A percentile compares a stretch with the other conserved stretches of the same genome.
phyloP scores from a whole-genome alignment of 2,329 filamentous ascomycete genomes.

The Paraphoma sp. region DNA sequence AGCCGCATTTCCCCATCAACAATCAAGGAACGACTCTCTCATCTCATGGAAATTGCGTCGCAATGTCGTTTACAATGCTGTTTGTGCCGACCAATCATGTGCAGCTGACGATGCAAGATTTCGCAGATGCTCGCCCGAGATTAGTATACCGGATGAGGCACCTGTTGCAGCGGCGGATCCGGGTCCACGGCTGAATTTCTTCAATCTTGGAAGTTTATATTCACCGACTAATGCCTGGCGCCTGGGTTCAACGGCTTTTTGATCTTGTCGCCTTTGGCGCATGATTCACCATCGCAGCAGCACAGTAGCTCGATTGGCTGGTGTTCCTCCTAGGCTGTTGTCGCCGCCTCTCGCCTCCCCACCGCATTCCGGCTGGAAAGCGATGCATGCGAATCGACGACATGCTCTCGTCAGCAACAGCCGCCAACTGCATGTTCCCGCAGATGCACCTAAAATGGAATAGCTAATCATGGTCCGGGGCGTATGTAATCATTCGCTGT shows the following conservation, averaged over 20 bases:
- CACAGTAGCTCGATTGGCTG: constrained; percentile 27
- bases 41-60: constrained; percentile 43
- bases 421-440: background rate
- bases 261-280: constrained; percentile 16
- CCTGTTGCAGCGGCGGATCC: constrained; percentile 17
- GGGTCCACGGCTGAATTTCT: constrained; percentile 24
- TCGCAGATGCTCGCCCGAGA: constrained; percentile 20
- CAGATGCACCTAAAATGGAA: background rate
- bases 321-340: constrained; percentile 4
- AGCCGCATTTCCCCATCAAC: constrained; percentile 19
- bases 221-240: constrained; percentile 16
- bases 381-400: constrained; percentile 10
- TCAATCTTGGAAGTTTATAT: constrained; percentile 12
- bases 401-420: constrained; percentile 12
- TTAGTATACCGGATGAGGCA: constrained; percentile 15
- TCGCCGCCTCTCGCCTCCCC: constrained; percentile 15
- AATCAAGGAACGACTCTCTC: constrained; percentile 29
- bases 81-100: constrained; percentile 14
- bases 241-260: constrained; percentile 17
- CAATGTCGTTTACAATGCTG: constrained; percentile 31
- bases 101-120: constrained; percentile 2
- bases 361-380: constrained; percentile 22
- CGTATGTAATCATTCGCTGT: background rate
- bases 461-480: background rate
- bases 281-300: constrained; percentile 24